Percentiles rank a stretch among this genome's conserved stretches.
Conservation (phyloP, 257 asterid species). For the Jacaranda mimosifolia region DNA sequence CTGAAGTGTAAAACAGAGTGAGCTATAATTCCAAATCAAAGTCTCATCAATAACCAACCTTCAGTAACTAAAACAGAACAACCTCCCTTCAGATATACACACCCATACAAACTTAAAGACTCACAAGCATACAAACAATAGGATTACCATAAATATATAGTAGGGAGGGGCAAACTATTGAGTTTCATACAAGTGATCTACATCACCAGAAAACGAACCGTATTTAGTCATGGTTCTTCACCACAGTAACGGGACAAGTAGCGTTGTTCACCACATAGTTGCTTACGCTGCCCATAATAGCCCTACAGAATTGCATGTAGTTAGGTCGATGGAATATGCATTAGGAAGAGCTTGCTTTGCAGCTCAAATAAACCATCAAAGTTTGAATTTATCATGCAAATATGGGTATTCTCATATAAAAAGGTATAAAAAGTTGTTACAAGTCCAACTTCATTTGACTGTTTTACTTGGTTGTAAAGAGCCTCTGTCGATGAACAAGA, state of each 20-base stretch:
- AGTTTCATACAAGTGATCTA: background rate
- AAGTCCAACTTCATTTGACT: too few species aligned
- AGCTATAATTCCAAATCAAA: too few species aligned
- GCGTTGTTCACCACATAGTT: slow-evolving; percentile 85
- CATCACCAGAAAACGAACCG: background rate
- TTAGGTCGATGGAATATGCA: background rate
- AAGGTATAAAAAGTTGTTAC: too few species aligned
- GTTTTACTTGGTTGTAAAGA: background rate
- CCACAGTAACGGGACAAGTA: slow-evolving; percentile 83
- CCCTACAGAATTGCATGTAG: slow-evolving; percentile 56
- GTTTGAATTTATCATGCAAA: background rate
- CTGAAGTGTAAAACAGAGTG: too few species aligned
- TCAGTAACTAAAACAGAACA: too few species aligned
- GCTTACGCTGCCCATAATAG: slow-evolving; percentile 90
- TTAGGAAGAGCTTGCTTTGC: background rate
- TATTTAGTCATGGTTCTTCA: slow-evolving; percentile 62
- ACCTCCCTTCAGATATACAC: background rate
- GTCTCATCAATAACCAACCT: too few species aligned
- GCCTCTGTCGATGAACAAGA: too few species aligned
- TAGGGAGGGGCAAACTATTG: too few species aligned
- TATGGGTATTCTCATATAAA: too few species aligned
- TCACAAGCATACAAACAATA: background rate
- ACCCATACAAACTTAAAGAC: background rate
- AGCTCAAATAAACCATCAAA: background rate
- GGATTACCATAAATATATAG: background rate